Conservation (phyloP, 306 rosid species). For the Cucurbita argyrosperma region DNA sequence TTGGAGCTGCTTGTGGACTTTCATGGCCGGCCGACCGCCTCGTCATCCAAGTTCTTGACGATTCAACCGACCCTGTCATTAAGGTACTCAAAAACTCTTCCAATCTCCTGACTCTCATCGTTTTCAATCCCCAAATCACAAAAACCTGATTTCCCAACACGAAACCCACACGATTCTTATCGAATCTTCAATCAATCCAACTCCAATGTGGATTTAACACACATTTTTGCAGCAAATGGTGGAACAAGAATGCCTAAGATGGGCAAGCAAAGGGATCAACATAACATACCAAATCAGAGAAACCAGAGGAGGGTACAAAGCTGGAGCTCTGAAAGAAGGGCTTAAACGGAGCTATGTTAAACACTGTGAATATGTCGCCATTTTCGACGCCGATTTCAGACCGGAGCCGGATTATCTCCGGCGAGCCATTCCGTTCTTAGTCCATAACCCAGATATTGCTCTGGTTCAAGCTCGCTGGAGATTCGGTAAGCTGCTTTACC, state of each 20-base stretch:
- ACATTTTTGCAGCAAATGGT: constrained; percentile 67
- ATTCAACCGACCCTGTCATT: constrained; percentile 75
- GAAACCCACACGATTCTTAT: not conserved
- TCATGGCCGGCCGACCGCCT: constrained; percentile 97
- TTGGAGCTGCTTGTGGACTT: constrained; percentile 94
- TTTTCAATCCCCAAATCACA: not conserved
- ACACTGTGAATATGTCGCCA: constrained; percentile 81
- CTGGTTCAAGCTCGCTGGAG: constrained; percentile 97
- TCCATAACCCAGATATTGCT: constrained; percentile 65
- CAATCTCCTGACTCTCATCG: not conserved
- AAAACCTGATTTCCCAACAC: not conserved
- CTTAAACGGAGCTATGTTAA: constrained; percentile 76
- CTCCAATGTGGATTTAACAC: not conserved
- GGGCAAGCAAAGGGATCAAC: constrained; percentile 90
- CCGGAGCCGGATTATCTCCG: constrained; percentile 84
- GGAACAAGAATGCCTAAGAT: constrained; percentile 82
- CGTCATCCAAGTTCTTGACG: constrained; percentile 95
- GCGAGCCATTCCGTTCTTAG: constrained; percentile 83
- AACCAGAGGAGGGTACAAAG: constrained; percentile 70
- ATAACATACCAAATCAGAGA: constrained; percentile 86
- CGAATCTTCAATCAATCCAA: not conserved
- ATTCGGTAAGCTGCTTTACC: constrained; percentile 44
- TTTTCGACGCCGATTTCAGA: constrained; percentile 87
- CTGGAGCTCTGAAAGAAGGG: constrained; percentile 92
- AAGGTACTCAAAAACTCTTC: constrained; percentile 34